Conservation (phyloP, 2,329 filamentous ascomycete genomes). For the Knufia fluminis region DNA sequence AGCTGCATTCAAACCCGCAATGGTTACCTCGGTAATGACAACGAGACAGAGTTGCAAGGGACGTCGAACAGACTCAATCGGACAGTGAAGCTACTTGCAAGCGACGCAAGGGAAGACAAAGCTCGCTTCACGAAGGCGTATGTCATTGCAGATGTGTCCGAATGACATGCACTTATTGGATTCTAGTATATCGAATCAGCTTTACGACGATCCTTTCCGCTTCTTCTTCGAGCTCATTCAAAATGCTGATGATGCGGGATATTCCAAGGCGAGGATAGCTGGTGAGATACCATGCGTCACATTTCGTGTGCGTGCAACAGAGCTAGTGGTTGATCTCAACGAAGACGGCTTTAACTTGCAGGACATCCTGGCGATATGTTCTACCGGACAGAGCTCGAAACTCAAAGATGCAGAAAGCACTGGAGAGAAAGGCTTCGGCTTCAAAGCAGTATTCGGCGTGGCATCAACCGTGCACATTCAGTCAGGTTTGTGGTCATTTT, state of each 20-base stretch:
- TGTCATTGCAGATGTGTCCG: no score
- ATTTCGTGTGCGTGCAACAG: slow-evolving; percentile 9
- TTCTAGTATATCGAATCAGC: slow-evolving; percentile 12
- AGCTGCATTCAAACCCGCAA: slow-evolving; percentile 10
- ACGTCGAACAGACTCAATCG: slow-evolving; percentile 5
- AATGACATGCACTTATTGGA: no score
- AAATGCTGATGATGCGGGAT: slow-evolving; percentile 33
- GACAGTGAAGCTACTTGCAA: slow-evolving; percentile 9
- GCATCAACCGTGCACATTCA: slow-evolving; percentile 19
- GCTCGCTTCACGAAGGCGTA: slow-evolving; percentile 14
- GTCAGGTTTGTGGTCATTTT: slow-evolving; percentile 18
- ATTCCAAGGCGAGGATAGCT: not conserved
- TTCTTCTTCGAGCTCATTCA: slow-evolving; percentile 32
- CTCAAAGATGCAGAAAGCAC: slow-evolving; percentile 22
- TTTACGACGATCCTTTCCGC: slow-evolving; percentile 13
- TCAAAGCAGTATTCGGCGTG: slow-evolving; percentile 31
- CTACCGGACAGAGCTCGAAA: slow-evolving; percentile 31
- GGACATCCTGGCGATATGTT: slow-evolving; percentile 33
- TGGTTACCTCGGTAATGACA: slow-evolving; percentile 10
- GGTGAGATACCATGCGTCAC: slow-evolving; percentile 7
- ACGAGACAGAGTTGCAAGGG: slow-evolving; percentile 7
- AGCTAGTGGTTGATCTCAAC: slow-evolving; percentile 24
- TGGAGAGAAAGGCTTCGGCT: slow-evolving; percentile 30
- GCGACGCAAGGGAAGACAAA: slow-evolving; percentile 5
- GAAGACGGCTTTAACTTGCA: slow-evolving; percentile 34